phyloP scores from a whole-genome alignment of 306 rosid species.

The Argentina anserina region DNA sequence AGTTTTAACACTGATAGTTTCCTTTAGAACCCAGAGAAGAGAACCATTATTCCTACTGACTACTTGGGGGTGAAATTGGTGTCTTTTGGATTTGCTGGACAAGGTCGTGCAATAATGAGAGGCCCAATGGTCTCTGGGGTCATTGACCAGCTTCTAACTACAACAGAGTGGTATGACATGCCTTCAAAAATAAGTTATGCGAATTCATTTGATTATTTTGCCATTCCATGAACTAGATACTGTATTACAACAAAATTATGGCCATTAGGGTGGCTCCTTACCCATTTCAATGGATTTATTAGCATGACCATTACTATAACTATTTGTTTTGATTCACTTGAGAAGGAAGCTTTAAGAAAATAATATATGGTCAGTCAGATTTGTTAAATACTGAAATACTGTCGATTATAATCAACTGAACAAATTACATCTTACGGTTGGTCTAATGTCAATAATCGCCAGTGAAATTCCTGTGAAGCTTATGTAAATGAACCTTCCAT shows the following conservation, averaged over 20 bases:
- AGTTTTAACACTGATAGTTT: conserved; percentile 28
- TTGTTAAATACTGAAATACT: neutral
- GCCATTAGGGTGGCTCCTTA: conserved; percentile 16
- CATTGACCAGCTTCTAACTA: conserved; percentile 86
- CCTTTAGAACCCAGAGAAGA: conserved; percentile 74
- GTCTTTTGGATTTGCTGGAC: conserved; percentile 96
- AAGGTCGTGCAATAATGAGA: conserved; percentile 97
- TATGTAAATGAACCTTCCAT: neutral
- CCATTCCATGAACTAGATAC: neutral
- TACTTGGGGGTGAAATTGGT: conserved; percentile 91
- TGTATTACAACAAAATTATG: neutral
- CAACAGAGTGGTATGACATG: conserved; percentile 72
- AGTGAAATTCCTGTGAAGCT: neutral
- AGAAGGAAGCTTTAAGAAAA: neutral
- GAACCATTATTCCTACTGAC: conserved; percentile 87
- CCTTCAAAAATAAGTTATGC: neutral
- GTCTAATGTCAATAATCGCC: neutral
- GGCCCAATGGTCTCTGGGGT: conserved; percentile 99
- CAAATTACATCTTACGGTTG: neutral
- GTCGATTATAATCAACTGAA: neutral
- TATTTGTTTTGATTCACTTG: neutral
- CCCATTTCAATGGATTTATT: neutral
- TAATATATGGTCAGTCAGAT: neutral
- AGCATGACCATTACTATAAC: neutral
- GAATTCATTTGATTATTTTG: neutral